Evolutionary conservation across 2,329 filamentous ascomycete genomes (phyloP).

Genomic region (Neophaeococcomyces aloes): DNA sequence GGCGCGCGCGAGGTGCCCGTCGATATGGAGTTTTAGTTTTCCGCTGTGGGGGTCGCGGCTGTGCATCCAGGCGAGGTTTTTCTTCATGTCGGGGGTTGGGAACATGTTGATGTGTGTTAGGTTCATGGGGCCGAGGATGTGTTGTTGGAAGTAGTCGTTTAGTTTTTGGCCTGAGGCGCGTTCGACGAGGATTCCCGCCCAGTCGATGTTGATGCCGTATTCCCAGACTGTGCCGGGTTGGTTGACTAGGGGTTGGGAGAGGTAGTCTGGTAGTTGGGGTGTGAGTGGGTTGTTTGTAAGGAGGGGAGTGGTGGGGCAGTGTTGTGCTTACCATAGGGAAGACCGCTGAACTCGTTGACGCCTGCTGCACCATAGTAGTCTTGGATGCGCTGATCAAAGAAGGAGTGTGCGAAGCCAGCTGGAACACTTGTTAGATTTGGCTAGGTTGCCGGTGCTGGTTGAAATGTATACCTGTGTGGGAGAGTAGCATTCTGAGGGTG

Average conservation of each 20-base stretch:
- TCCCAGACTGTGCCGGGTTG: conserved; percentile 55
- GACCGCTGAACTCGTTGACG: conserved; percentile 47
- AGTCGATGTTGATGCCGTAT: conserved; percentile 48
- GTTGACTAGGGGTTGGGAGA: conserved; percentile 46
- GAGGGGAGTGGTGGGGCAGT: too few relatives aligned
- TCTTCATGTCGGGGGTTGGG: conserved; percentile 44
- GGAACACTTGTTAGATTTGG: conserved; percentile 5
- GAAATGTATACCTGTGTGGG: conserved; percentile 37
- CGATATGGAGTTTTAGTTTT: conserved; percentile 23
- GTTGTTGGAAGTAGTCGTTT: conserved; percentile 40
- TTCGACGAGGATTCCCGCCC: conserved; percentile 43
- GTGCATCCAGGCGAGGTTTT: conserved; percentile 49
- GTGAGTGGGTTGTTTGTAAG: conserved; percentile 27
- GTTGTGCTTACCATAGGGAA: conserved; percentile 9
- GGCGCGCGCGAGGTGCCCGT: conserved; percentile 42
- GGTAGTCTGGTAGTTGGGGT: conserved; percentile 33
- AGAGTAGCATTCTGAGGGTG: conserved; percentile 41
- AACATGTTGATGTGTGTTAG: conserved; percentile 47
- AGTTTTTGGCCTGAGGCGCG: conserved; percentile 35
- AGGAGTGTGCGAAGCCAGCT: conserved; percentile 36
- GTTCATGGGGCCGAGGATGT: conserved; percentile 41
- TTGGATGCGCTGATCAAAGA: conserved; percentile 36
- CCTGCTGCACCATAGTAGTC: conserved; percentile 37
- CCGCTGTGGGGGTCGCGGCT: conserved; percentile 39
- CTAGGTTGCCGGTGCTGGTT: background rate